Percentiles rank a stretch among this genome's conserved stretches.
Evolutionary conservation across 1,284 basidiomycete species (phyloP).

Genomic region (Ceratobasidium sp.): DNA sequence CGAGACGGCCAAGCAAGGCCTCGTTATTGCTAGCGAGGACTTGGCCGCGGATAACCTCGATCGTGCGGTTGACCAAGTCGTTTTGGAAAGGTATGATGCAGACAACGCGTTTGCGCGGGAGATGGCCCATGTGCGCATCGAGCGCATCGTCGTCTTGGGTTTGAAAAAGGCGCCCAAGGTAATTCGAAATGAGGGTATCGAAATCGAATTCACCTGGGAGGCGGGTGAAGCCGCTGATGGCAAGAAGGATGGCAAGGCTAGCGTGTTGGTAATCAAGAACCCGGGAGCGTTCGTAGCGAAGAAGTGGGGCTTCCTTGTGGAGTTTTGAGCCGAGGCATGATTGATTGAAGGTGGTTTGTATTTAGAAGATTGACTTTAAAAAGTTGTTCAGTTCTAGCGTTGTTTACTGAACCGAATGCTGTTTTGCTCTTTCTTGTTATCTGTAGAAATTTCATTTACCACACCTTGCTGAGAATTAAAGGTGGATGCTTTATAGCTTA

Average conservation of each 20-base stretch:
- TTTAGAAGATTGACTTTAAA: neutral
- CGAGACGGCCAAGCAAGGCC: conserved; percentile 52
- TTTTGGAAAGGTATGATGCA: conserved; percentile 54
- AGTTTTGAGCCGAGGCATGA: conserved; percentile 3
- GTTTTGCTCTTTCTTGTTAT: neutral
- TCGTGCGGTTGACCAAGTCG: conserved; percentile 61
- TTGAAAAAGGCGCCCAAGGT: conserved; percentile 66
- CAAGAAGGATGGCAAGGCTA: conserved; percentile 67
- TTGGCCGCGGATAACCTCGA: conserved; percentile 57
- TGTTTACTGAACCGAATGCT: neutral
- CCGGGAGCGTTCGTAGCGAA: conserved; percentile 69
- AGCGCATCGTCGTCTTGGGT: conserved; percentile 82
- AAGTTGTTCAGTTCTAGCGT: neutral
- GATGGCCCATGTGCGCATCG: conserved; percentile 74
- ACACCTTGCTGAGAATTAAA: neutral
- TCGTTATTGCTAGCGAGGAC: conserved; percentile 64
- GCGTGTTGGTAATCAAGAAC: conserved; percentile 78
- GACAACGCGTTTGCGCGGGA: conserved; percentile 73
- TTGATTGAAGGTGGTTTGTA: neutral
- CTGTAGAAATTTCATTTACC: neutral
- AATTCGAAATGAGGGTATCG: conserved; percentile 62
- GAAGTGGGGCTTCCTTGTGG: conserved; percentile 70
- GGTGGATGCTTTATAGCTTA: no score
- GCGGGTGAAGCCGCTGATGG: conserved; percentile 59
- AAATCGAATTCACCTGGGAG: conserved; percentile 65